Percentiles rank a stretch among this genome's conserved stretches.
These are phyloP conservation scores for Fusarium musae DNA, from an alignment of 2,329 filamentous ascomycete genomes.

Conservation along the genomic window DNA sequence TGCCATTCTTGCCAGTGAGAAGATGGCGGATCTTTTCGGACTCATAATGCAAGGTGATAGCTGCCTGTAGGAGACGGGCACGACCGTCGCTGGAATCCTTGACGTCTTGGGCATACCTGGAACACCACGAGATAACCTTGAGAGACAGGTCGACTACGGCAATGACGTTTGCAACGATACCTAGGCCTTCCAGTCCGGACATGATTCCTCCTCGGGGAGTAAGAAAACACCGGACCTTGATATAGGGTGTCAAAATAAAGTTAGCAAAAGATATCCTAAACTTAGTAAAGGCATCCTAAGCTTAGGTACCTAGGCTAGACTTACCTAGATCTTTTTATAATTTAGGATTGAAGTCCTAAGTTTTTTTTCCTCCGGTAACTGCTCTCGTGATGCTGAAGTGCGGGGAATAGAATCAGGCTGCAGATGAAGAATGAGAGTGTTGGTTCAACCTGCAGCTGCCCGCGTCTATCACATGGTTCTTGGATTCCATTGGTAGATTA, in stretches of 20 bases:
- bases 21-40: rapidly evolving
- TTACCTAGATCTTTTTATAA: no score
- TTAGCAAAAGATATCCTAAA: no score
- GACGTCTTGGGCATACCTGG: conserved; percentile 50
- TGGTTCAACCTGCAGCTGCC: background rate
- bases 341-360: no score
- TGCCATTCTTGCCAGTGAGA: background rate
- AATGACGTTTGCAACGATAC: background rate
- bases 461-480: background rate
- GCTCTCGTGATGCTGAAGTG: background rate
- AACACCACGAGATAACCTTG: conserved; percentile 35
- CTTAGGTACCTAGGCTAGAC: no score
- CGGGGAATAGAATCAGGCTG: background rate
- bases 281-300: no score
- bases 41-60: background rate
- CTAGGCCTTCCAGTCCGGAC: conserved; percentile 2
- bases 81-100: conserved; percentile 48
- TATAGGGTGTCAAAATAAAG: no score
- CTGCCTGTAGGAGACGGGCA: conserved; percentile 45
- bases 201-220: background rate
- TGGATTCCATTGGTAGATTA: background rate
- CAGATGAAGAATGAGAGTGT: background rate
- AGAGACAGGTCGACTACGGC: background rate
- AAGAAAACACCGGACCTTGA: no score
- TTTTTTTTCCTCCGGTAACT: no score